Evolutionary conservation across 2,329 filamentous ascomycete species (phyloP), one percentile per base, ranked within the genome.

Genomic region (Beauveria scarabaeidicola): DNA sequence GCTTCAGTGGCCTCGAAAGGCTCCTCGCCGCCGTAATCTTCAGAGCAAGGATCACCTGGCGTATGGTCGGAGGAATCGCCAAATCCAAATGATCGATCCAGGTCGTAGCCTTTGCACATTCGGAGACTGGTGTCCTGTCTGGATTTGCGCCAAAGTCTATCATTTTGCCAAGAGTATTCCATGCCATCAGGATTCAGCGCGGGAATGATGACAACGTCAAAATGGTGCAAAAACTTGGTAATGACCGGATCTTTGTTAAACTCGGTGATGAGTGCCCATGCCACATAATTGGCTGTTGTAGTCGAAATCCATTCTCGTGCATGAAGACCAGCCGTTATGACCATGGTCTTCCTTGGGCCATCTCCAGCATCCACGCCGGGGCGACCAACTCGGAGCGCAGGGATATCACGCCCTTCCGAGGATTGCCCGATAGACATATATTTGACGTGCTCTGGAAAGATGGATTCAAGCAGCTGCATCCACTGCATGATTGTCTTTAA

Each of bases 261-360:
- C 5, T 85, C 83, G 1, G 89, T 92, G 67, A 96, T 89, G 52
- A 97, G 80, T 17, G 85, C 89, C 83, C 94, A 96, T 10, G 93
- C 91, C 32, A 96, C 77, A 67, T 96, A 97, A 67, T 88, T 95
- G 56, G 95, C 90, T 0, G 91, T 96, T 67, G 88, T 94, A 1
- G 88, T 91, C 51, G 91, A 90, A 64, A 99, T 96, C 94, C 94
- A 99, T 77, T 99, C 94, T 41, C 94, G 84, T 3, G 92, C 93
- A 72, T 97, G 94, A n/a, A 89, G 80, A 52, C 93, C 93, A 58
- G 91, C 94, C 4, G 86, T 86, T 21, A 99, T 78, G 54, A 96
- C 77, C 60, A 96, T 84, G 0, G 90, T 93, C 70, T 90, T 90
- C 53, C 89, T 84, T 5, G 77, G 79, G 13, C 69, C 67, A 4